A percentile compares a stretch with the other conserved stretches of the same genome.
Conservation (phyloP, 441 rosid genomes). For the Viola pubescens region DNA sequence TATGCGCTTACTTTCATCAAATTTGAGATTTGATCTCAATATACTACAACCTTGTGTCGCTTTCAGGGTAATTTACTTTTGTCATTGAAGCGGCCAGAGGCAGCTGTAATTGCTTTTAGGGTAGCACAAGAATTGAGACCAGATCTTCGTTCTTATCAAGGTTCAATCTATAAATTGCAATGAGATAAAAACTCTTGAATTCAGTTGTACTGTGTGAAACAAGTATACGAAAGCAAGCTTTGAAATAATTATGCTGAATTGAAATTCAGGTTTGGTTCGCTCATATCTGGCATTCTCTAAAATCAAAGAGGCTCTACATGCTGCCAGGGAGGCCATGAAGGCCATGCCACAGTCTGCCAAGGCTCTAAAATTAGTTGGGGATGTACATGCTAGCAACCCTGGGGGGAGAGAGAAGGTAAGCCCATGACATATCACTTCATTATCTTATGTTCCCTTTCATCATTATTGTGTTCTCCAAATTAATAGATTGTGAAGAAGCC, state of each 20-base stretch:
- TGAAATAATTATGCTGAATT: conserved; percentile 18
- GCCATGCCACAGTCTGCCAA: conserved; percentile 99
- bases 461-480: not conserved
- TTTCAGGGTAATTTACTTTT: conserved; percentile 80
- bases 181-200: not conserved
- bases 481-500: conserved; percentile 6
- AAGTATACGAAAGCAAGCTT: conserved; percentile 4
- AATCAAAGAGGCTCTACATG: conserved; percentile 84
- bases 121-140: conserved; percentile 91
- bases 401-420: conserved; percentile 93
- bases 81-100: conserved; percentile 72
- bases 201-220: no score
- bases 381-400: conserved; percentile 83
- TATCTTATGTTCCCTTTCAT: not conserved
- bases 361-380: conserved; percentile 92
- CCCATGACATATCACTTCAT: not conserved
- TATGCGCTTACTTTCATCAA: not conserved
- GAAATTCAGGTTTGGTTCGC: conserved; percentile 74
- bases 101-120: conserved; percentile 85
- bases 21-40: not conserved
- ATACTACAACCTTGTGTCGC: not conserved
- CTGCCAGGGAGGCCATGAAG: conserved; percentile 97
- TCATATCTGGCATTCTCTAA: conserved; percentile 83
- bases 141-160: conserved; percentile 98
- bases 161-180: conserved; percentile 27